These are phyloP conservation scores for Pulveroboletus sp. DNA, from an alignment of 768 basidiomycete genomes.

Conservation along the genomic window DNA sequence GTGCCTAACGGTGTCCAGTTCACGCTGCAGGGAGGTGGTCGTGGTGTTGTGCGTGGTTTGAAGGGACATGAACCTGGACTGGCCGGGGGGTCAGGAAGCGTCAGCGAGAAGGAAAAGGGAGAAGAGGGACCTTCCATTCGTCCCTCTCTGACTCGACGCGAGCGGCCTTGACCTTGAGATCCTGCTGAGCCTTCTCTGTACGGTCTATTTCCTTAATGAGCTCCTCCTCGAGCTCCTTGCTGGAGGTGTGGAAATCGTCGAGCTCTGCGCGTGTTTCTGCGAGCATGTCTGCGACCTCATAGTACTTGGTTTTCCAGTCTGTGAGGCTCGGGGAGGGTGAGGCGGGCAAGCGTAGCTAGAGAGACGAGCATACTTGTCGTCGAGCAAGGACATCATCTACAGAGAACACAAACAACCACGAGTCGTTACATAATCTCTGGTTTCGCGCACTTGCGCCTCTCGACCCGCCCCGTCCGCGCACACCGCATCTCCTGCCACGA, in stretches of 20 bases:
- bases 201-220: conserved; percentile 86
- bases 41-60: conserved; percentile 91
- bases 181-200: conserved; percentile 81
- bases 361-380: conserved; percentile 54
- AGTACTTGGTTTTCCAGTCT: conserved; percentile 78
- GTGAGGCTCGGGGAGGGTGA: too few species aligned
- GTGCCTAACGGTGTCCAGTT: conserved; percentile 78
- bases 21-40: conserved; percentile 85
- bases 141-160: conserved; percentile 75
- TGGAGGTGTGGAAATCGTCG: conserved; percentile 80
- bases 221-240: conserved; percentile 91
- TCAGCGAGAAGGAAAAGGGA: background rate
- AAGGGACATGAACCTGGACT: conserved; percentile 83
- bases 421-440: conserved; percentile 55
- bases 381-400: conserved; percentile 46
- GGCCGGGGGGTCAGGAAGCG: conserved; percentile 9
- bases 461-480: conserved; percentile 71
- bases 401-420: conserved; percentile 18
- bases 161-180: conserved; percentile 66
- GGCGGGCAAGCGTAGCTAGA: conserved; percentile 53
- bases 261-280: conserved; percentile 81
- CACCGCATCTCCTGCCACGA: conserved; percentile 93
- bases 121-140: conserved; percentile 80
- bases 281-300: conserved; percentile 81
- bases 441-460: conserved; percentile 85